phyloP scores from a whole-genome alignment of 768 basidiomycete genomes.

The Boletus subcaerulescens region DNA sequence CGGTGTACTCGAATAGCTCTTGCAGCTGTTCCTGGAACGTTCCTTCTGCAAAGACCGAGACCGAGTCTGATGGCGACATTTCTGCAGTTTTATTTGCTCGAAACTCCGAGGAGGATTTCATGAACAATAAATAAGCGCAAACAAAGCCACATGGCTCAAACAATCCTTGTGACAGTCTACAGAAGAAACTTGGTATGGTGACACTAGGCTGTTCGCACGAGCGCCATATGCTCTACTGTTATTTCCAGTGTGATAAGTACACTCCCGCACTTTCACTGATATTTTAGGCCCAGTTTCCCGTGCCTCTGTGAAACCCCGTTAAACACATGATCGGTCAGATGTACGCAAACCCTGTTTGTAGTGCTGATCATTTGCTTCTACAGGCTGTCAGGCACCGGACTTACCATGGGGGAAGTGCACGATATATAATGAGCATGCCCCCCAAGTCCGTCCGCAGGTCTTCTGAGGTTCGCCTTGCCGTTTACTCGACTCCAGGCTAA shows the following conservation, averaged over 20 bases:
- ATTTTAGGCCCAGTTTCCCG: too few relatives aligned
- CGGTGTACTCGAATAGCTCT: conserved; percentile 75
- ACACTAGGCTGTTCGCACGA: background rate
- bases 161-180: too few relatives aligned
- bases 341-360: too few relatives aligned
- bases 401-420: background rate
- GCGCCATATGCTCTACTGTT: background rate
- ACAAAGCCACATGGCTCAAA: background rate
- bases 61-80: conserved; percentile 71
- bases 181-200: too few relatives aligned
- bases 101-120: background rate
- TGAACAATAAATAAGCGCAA: conserved; percentile 18
- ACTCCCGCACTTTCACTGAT: too few relatives aligned
- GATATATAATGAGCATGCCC: conserved; percentile 9
- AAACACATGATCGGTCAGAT: too few relatives aligned
- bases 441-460: background rate
- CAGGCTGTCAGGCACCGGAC: background rate
- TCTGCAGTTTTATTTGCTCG: conserved; percentile 16
- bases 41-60: conserved; percentile 84
- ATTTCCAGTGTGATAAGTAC: too few relatives aligned
- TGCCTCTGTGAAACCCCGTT: too few relatives aligned
- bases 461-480: background rate
- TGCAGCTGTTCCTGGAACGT: conserved; percentile 84
- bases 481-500: background rate
- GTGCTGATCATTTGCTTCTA: too few relatives aligned